Conservation (phyloP, 2,329 filamentous ascomycete genomes). For the Alternaria metachromatica region DNA sequence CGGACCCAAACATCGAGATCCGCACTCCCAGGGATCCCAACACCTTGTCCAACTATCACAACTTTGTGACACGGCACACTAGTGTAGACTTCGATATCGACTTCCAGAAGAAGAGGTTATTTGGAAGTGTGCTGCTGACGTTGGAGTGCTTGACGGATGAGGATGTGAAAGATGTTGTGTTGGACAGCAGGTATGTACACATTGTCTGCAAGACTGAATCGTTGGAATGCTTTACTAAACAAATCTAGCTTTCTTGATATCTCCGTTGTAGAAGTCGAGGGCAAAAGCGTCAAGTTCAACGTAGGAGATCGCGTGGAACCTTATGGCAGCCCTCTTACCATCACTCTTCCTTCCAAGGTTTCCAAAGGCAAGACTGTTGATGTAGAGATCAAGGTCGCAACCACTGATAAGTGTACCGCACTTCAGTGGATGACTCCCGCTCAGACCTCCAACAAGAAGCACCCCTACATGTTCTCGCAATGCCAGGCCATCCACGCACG, state of each 20-base stretch:
- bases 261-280: slow-evolving; percentile 72
- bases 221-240: neutral
- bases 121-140: slow-evolving; percentile 76
- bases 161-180: slow-evolving; percentile 75
- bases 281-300: slow-evolving; percentile 70
- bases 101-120: slow-evolving; percentile 79
- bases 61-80: slow-evolving; percentile 84
- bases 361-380: slow-evolving; percentile 56
- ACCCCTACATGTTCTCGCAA: slow-evolving; percentile 98
- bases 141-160: slow-evolving; percentile 78
- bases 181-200: slow-evolving; percentile 72
- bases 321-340: slow-evolving; percentile 73
- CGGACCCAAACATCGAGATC: slow-evolving; percentile 44
- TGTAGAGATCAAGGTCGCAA: slow-evolving; percentile 65
- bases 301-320: slow-evolving; percentile 74
- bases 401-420: slow-evolving; percentile 87
- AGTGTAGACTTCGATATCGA: slow-evolving; percentile 81
- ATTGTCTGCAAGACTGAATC: neutral
- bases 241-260: slow-evolving; percentile 71
- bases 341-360: slow-evolving; percentile 59
- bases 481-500: slow-evolving; percentile 96
- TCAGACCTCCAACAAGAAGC: slow-evolving; percentile 94
- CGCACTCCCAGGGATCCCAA: slow-evolving; percentile 75
- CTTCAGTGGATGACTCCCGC: slow-evolving; percentile 93
- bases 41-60: slow-evolving; percentile 89